Evolutionary conservation across 2,329 filamentous ascomycete species (phyloP), one percentile per base, ranked within the genome.

Genomic region (Graphilbum fragrans): DNA sequence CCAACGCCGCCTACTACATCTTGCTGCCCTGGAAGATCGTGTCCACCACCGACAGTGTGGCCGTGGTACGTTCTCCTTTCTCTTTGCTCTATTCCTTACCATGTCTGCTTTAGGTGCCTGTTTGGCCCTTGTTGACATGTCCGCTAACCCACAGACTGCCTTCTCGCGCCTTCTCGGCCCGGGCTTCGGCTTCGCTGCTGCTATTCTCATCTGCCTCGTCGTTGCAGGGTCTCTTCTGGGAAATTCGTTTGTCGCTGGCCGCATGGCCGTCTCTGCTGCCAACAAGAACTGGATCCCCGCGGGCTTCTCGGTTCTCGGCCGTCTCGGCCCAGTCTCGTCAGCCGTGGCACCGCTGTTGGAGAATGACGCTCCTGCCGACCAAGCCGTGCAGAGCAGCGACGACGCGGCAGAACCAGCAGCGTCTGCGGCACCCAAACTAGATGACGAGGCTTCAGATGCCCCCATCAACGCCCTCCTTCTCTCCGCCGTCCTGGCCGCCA

Each of bases 1-100:
- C 75, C 2, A 81, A 80, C 47, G 61, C 74, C 0, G 67, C 73
- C 2, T 80, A 79, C 54, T 80, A 80, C 47, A 63, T 80, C 18
- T 59, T 80, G 2, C 62, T 81, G 0, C 74, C 77, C 0, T 79
- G 75, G 75, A 54, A 67, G 19, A 60, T 70, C 1, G 60, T 80
- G 2, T 71, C 73, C 0, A 69, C 65, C 0, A 78, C 70, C 0
- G 72, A 80, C 46, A 77, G 74, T 19, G 70, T 80, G 1, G 77
- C 76, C 3, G 75, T 80, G 39, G 74, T 78, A 58, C 55, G 69
- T 58, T 4, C 27, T 11, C 12, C 36, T 7, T 19, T 34, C 20
- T 14, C 16, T 25, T 23, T 17, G n/a, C 23, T 19, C 14, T 39
- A 11, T 5, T 35, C 34, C 37, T 27, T 39, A 21, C 45, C 17